Base-by-base conservation (phyloP, 2,329 filamentous ascomycete genomes). In the Epichloe sp. region DNA sequence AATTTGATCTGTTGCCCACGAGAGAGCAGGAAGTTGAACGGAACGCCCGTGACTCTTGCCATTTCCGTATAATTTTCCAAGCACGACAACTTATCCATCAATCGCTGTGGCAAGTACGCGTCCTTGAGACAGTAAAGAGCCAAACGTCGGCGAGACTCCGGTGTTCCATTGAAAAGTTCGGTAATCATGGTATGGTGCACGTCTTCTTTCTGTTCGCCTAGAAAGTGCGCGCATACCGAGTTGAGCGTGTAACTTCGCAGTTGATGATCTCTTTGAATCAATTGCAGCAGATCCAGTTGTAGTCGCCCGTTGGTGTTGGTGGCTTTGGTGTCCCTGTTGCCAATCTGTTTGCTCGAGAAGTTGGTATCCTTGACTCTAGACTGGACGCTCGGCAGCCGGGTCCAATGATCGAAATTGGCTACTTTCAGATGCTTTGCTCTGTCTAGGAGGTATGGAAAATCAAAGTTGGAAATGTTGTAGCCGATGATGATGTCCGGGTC, bases 141-240 rank as follows among this genome's bases (percentile, higher is more conserved):
- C 47, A 98, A 71, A 69, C 93, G 83, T 60, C 94, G 82, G 57
- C 93, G 76, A 4, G 91, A 95, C 64, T 98, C 93, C 0, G 90
- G 83, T 0, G 93, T 96, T 54, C 93, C 93, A 64, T 98, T 97
- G 75, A 90, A 96, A 3, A 98, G 72, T 63, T 97, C 94, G 0
- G 94, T 98, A 61, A 98, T 98, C 89, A 98, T 98, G 3, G 90
- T 96, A 69, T 98, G 84, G 63, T 98, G 93, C 3, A 98, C 93
- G 68, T 98, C 93, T 69, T 98, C 93, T 64, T 98, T 98, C 65
- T 98, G 93, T 65, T 98, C 93, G 45, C 89, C 89, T 23, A 98
- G 68, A 62, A 98, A 98, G 57, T 98, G 86, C 4, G 93, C 86
- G 58, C 83, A 95, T 5, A 98, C 93, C 1, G 93, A 95, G 67